A percentile compares a stretch with the other conserved stretches of the same genome.
These are phyloP conservation scores for Parietichytrium sp. DNA, from an alignment of 108 stramenopile species.

Conservation along the genomic window DNA sequence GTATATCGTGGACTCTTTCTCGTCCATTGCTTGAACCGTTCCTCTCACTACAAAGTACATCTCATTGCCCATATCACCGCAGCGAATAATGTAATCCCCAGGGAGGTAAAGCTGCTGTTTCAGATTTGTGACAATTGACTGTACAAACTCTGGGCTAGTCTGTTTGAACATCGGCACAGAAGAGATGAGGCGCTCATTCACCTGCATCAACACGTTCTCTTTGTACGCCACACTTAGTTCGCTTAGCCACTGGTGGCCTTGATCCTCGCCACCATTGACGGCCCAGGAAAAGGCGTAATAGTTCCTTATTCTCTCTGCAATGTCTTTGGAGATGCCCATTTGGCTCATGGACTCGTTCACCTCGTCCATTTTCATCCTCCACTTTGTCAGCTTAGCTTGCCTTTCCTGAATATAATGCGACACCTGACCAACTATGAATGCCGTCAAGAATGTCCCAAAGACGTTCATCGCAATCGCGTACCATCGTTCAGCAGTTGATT, in stretches of 20 bases:
- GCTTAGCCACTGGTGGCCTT: not conserved
- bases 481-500: not conserved
- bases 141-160: not conserved
- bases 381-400: slow-evolving; percentile 25
- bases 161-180: slow-evolving; percentile 6
- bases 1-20: not conserved
- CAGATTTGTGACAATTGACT: slow-evolving; percentile 16
- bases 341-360: slow-evolving; percentile 28
- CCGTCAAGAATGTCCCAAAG: slow-evolving; percentile 21
- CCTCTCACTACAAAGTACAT: slow-evolving; percentile 38
- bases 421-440: slow-evolving; percentile 6
- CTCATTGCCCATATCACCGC: slow-evolving; percentile 13
- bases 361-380: slow-evolving; percentile 30
- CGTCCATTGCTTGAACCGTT: slow-evolving; percentile 21
- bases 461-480: not conserved
- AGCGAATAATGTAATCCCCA: slow-evolving; percentile 15
- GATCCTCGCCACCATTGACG: slow-evolving; percentile 21
- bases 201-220: not conserved
- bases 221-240: slow-evolving; percentile 4
- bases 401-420: slow-evolving; percentile 16
- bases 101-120: slow-evolving; percentile 26
- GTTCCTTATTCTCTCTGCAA: not conserved
- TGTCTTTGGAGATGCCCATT: slow-evolving; percentile 5
- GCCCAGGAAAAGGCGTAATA: slow-evolving; percentile 33
- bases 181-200: slow-evolving; percentile 14